phyloP scores from a whole-genome alignment of 78 protist genomes.

The Capsaspora owczarzaki region DNA sequence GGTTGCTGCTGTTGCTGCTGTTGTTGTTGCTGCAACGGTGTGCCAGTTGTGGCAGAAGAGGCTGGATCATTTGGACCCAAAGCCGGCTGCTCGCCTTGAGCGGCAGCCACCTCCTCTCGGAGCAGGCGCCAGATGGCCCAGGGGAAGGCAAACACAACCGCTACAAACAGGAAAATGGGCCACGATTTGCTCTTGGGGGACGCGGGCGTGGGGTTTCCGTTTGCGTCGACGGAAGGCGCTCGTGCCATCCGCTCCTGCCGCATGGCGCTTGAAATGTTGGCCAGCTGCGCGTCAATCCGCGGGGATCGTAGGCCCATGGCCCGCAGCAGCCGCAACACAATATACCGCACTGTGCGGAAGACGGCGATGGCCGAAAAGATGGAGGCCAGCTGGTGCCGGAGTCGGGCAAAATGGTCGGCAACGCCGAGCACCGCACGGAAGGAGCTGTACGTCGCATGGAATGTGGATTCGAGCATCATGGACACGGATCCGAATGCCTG shows the following conservation, averaged over 20 bases:
- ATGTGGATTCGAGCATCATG: constrained; percentile 3
- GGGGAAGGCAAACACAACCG: neutral
- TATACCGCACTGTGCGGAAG: neutral
- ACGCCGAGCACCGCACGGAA: constrained; percentile 9
- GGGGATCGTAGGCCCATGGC: neutral
- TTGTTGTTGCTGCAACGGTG: too few species aligned
- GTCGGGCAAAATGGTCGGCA: constrained; percentile 4
- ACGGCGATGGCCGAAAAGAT: neutral
- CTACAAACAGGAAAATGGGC: neutral
- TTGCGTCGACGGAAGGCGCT: neutral
- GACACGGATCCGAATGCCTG: neutral
- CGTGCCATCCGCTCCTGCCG: neutral
- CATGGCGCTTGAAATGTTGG: neutral
- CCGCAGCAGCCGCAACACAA: neutral
- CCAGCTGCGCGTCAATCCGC: neutral
- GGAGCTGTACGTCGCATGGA: constrained; percentile 1
- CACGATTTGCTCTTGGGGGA: neutral
- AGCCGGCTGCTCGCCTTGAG: too few species aligned
- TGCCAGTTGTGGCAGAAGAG: too few species aligned
- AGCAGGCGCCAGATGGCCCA: neutral
- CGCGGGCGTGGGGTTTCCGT: neutral
- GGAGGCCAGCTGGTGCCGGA: neutral
- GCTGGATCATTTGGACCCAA: too few species aligned
- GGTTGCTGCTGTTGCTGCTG: too few species aligned
- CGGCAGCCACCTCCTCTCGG: too few species aligned